Conservation (phyloP, 1,284 basidiomycete species). For the Trametes hirsuta region DNA sequence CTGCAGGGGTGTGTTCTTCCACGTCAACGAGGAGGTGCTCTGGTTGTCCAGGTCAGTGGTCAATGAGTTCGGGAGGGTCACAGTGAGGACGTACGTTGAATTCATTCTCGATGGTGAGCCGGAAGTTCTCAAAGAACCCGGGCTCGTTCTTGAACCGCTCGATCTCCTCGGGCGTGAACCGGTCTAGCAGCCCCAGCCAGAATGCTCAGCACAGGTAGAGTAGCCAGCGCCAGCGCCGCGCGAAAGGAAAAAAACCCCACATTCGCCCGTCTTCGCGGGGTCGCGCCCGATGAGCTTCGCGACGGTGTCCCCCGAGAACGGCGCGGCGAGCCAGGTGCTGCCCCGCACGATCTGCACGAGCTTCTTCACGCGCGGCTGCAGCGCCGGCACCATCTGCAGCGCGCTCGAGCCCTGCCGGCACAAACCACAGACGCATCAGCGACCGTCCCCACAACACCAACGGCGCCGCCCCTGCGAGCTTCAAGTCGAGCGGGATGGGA, state of each 20-base stretch:
- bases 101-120: conserved; percentile 51
- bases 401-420: conserved; percentile 57
- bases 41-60: conserved; percentile 25
- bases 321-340: conserved; percentile 60
- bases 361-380: conserved; percentile 55
- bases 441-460: background rate
- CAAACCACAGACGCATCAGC: no score
- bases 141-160: conserved; percentile 48
- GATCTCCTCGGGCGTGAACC: conserved; percentile 52
- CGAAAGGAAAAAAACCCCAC: conserved; percentile 35
- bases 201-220: conserved; percentile 28
- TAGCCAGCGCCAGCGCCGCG: background rate
- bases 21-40: conserved; percentile 48
- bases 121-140: conserved; percentile 51
- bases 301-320: conserved; percentile 47
- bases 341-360: conserved; percentile 62
- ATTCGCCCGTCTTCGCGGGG: conserved; percentile 40
- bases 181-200: conserved; percentile 23
- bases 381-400: conserved; percentile 61
- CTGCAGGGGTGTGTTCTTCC: conserved; percentile 48
- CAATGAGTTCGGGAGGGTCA: background rate
- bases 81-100: conserved; percentile 47
- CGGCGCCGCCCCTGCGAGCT: no score
- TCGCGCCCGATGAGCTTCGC: conserved; percentile 42
- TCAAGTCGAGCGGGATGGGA: background rate